Evolutionary conservation across 305 asterid species (phyloP).

Genomic region (Salvia sclarea): DNA sequence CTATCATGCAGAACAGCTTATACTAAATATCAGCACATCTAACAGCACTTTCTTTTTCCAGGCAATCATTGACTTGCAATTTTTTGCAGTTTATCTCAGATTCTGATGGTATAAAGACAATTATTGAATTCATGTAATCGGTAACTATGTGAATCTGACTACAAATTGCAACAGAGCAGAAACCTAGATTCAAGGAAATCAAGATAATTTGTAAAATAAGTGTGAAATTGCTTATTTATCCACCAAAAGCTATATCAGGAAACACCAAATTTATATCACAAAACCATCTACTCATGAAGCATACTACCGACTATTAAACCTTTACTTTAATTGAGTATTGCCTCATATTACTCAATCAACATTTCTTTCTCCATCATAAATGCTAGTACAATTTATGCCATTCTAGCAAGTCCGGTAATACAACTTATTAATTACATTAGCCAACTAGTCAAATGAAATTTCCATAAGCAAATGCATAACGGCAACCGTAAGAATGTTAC

Average conservation of each 20-base stretch:
- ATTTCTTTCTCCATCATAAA: not conserved
- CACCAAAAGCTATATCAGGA: not conserved
- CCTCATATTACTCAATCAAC: constrained; percentile 4
- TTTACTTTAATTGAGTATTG: not conserved
- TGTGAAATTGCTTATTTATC: not conserved
- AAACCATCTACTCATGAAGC: not conserved
- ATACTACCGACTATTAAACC: not conserved
- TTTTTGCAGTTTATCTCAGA: not conserved
- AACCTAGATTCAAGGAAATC: not conserved
- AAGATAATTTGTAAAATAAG: not conserved
- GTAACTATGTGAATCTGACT: not conserved
- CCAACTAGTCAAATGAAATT: not conserved
- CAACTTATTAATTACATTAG: not conserved
- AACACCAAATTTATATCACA: not conserved
- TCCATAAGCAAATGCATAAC: constrained; percentile 1
- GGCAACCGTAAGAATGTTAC: not conserved
- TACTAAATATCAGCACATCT: not conserved
- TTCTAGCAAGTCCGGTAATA: not conserved
- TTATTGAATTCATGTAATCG: not conserved
- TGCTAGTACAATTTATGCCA: not conserved
- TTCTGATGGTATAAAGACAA: not conserved
- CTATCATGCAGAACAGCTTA: not conserved
- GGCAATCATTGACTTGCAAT: not conserved
- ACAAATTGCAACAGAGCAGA: not conserved
- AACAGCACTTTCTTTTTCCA: no score